Percentiles rank a stretch among this genome's conserved stretches.
These are phyloP conservation scores for Coemansia sp. DNA, from an alignment of 192 early-diverging fungal genomes.

Conservation along the genomic window DNA sequence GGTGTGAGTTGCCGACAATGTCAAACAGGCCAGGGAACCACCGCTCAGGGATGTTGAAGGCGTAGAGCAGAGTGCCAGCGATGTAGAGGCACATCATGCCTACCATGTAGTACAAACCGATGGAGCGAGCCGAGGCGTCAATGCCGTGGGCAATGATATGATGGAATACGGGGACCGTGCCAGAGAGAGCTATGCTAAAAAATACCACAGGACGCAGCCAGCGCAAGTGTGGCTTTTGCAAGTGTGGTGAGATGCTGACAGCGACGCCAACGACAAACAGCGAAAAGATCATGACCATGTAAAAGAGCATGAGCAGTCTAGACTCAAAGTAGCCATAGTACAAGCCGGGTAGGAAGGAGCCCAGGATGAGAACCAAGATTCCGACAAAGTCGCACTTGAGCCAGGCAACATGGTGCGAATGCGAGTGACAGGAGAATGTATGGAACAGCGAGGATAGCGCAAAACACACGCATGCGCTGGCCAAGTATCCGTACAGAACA, in stretches of 20 bases:
- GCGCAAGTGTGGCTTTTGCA: constrained; percentile 73
- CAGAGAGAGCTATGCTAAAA: constrained; percentile 71
- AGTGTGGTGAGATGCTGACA: constrained; percentile 61
- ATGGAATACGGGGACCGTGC: constrained; percentile 74
- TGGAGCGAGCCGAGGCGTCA: constrained; percentile 49
- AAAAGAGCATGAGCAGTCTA: constrained; percentile 50
- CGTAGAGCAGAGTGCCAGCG: constrained; percentile 84
- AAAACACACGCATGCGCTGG: constrained; percentile 76
- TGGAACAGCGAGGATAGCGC: constrained; percentile 78
- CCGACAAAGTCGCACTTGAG: constrained; percentile 88
- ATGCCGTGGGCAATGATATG: constrained; percentile 68
- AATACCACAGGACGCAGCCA: constrained; percentile 79
- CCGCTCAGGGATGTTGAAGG: constrained; percentile 74
- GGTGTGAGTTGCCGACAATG: constrained; percentile 81
- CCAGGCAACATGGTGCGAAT: constrained; percentile 49
- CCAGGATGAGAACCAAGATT: constrained; percentile 78
- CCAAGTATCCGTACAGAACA: constrained; percentile 73
- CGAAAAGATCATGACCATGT: constrained; percentile 58
- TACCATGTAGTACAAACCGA: constrained; percentile 66
- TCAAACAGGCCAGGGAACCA: constrained; percentile 84
- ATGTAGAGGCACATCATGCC: constrained; percentile 75
- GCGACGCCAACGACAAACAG: constrained; percentile 68
- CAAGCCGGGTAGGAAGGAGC: constrained; percentile 49
- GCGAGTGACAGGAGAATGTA: constrained; percentile 80
- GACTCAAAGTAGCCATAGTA: constrained; percentile 62